Percentiles rank a stretch among this genome's conserved stretches.
phyloP scores from a whole-genome alignment of 768 basidiomycete species.

The Dioszegia hungarica region DNA sequence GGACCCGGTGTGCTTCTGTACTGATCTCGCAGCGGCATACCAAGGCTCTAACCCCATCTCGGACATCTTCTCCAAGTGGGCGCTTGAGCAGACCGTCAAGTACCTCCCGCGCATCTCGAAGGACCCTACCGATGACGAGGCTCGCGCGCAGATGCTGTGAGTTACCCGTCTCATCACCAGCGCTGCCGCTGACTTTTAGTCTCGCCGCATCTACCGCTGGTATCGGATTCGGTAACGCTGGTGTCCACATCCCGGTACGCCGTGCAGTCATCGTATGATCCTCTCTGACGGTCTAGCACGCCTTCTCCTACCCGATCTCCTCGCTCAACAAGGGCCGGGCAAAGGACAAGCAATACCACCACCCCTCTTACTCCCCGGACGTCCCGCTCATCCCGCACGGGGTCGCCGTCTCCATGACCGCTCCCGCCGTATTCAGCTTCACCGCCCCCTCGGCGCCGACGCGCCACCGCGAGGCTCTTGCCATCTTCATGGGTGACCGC shows the following conservation, averaged over 20 bases:
- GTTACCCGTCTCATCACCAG: slow-evolving; percentile 25
- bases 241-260: slow-evolving; percentile 53
- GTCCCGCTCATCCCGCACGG: slow-evolving; percentile 92
- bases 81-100: slow-evolving; percentile 78
- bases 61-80: slow-evolving; percentile 92
- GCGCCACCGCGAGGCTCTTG: slow-evolving; percentile 81
- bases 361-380: slow-evolving; percentile 79
- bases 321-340: slow-evolving; percentile 80
- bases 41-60: slow-evolving; percentile 57
- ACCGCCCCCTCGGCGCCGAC: slow-evolving; percentile 89
- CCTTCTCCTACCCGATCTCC: slow-evolving; percentile 47
- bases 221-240: slow-evolving; percentile 59
- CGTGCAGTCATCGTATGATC: neutral
- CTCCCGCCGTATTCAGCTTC: slow-evolving; percentile 73
- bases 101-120: slow-evolving; percentile 81
- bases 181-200: slow-evolving; percentile 49
- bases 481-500: slow-evolving; percentile 60
- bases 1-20: neutral
- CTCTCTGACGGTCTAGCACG: slow-evolving; percentile 26
- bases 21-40: slow-evolving; percentile 30
- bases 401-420: slow-evolving; percentile 54
- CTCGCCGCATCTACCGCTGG: slow-evolving; percentile 91
- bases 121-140: slow-evolving; percentile 68
- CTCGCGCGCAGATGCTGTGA: slow-evolving; percentile 85
- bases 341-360: slow-evolving; percentile 63